A percentile compares a stretch with the other conserved stretches of the same genome.
These are phyloP conservation scores for Micromonas commoda DNA, from an alignment of 139 green algal species.

Conservation along the genomic window DNA sequence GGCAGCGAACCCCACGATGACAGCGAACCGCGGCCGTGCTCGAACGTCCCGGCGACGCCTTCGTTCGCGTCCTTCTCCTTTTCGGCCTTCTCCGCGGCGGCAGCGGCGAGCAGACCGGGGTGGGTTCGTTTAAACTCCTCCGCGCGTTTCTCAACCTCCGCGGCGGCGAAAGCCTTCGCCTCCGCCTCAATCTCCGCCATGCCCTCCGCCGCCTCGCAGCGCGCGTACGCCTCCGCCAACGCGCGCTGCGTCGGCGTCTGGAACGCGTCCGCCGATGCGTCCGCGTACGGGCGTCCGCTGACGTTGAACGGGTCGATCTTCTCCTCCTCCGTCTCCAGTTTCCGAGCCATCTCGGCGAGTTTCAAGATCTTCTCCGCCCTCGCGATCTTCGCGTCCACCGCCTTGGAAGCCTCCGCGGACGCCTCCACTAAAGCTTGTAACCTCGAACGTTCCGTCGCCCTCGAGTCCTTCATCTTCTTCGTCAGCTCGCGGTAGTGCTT, in stretches of 20 bases:
- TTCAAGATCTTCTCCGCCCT: slow-evolving; percentile 66
- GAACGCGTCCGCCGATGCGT: too few species aligned
- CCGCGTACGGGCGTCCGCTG: too few species aligned
- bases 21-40: background rate
- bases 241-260: too few species aligned
- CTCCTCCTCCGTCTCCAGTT: slow-evolving; percentile 70
- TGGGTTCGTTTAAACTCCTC: too few species aligned
- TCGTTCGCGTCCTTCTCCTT: background rate
- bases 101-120: too few species aligned
- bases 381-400: slow-evolving; percentile 42
- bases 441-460: slow-evolving; percentile 44
- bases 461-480: slow-evolving; percentile 51
- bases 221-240: too few species aligned
- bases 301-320: slow-evolving; percentile 46
- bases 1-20: slow-evolving; percentile 40
- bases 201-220: background rate
- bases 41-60: slow-evolving; percentile 13
- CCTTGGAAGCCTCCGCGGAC: slow-evolving; percentile 44
- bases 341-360: slow-evolving; percentile 63
- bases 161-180: slow-evolving; percentile 23
- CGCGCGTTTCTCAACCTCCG: background rate
- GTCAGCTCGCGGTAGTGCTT: slow-evolving; percentile 70
- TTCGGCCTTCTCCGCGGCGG: slow-evolving; percentile 7
- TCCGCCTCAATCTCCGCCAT: slow-evolving; percentile 17
- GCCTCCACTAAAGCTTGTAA: slow-evolving; percentile 55